phyloP scores from a whole-genome alignment of 768 basidiomycete species.

The Terana coerulea region DNA sequence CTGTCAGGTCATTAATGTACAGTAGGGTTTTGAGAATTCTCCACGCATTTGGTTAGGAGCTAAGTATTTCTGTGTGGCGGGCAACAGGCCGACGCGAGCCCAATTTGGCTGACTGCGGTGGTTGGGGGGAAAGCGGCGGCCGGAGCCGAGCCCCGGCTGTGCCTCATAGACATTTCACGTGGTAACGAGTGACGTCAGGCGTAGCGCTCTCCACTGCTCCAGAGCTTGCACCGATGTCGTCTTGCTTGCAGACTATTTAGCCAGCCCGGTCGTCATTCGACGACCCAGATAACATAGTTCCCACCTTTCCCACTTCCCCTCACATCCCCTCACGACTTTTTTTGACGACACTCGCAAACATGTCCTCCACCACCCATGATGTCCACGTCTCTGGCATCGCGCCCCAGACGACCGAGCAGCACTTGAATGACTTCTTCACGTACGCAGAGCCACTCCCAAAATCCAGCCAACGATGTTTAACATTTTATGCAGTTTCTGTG shows the following conservation, averaged over 20 bases:
- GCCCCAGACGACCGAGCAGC: conserved; percentile 56
- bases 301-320: neutral
- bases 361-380: conserved; percentile 16
- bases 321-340: neutral
- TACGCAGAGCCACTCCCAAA: too few species aligned
- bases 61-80: too few species aligned
- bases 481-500: conserved; percentile 65
- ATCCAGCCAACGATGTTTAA: neutral
- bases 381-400: conserved; percentile 57
- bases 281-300: neutral
- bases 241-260: neutral
- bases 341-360: conserved; percentile 9
- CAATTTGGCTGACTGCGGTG: too few species aligned
- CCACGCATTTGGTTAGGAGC: too few species aligned
- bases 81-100: too few species aligned
- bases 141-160: too few species aligned
- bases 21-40: too few species aligned
- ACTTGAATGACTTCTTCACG: conserved; percentile 82
- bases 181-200: conserved; percentile 8
- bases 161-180: too few species aligned
- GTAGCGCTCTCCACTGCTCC: neutral
- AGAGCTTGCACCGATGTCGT: neutral
- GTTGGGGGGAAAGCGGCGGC: too few species aligned
- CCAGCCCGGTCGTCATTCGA: neutral
- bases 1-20: too few species aligned